These are phyloP conservation scores for Erysiphe neolycopersici DNA, from an alignment of 2,329 filamentous ascomycete genomes.

Conservation along the genomic window DNA sequence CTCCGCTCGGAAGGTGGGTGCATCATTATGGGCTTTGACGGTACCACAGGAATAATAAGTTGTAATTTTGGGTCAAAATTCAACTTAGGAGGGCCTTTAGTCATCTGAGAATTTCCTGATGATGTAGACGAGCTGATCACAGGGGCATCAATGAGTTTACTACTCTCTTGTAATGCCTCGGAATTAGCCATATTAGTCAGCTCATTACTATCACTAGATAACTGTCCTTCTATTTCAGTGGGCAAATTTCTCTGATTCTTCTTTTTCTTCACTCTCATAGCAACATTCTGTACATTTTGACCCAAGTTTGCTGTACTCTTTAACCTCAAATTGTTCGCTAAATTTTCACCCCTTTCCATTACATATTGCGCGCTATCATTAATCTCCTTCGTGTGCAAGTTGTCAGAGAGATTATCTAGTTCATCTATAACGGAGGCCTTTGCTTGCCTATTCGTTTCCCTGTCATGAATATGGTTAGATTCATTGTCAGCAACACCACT, in stretches of 20 bases:
- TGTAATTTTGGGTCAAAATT: conserved; percentile 3
- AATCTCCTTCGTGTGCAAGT: conserved; percentile 3
- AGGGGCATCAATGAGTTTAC: background rate
- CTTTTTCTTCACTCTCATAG: conserved; percentile 1
- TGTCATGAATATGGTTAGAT: conserved; percentile 15
- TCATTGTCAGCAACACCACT: conserved; percentile 15
- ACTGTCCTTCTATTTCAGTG: conserved; percentile 8
- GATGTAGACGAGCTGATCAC: background rate
- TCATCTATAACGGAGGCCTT: background rate
- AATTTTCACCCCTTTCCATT: conserved; percentile 10
- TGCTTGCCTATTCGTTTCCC: too few relatives aligned
- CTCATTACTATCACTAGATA: conserved; percentile 8
- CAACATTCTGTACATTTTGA: background rate
- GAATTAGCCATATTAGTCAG: conserved; percentile 9
- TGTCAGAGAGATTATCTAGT: background rate
- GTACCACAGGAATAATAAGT: conserved; percentile 4
- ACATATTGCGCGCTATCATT: conserved; percentile 7
- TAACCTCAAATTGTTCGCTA: conserved; percentile 6
- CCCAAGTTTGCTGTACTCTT: conserved; percentile 2
- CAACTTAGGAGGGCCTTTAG: conserved; percentile 1
- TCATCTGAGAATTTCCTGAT: conserved; percentile 1
- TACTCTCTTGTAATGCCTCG: conserved; percentile 10
- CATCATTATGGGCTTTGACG: conserved; percentile 10
- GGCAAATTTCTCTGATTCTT: conserved; percentile 7
- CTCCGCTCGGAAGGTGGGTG: conserved; percentile 24